Base-by-base conservation (phyloP, 768 basidiomycete genomes). In the Lactifluus hygrophoroides region DNA sequence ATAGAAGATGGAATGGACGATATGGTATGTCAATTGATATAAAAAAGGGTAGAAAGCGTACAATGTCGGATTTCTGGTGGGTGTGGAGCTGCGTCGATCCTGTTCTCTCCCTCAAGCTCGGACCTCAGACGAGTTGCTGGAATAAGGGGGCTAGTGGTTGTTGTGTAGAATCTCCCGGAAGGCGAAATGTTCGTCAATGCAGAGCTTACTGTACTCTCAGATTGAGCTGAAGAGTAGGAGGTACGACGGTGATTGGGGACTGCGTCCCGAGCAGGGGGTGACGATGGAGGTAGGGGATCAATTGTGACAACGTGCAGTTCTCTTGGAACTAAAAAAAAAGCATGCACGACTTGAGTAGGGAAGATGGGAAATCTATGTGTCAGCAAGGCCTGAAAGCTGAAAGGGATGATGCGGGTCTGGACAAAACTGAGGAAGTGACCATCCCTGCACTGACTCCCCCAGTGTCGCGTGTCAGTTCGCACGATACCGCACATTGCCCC, bases 241-340 rank as follows among this genome's bases (percentile, higher is more conserved):
- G 34, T 54, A 40, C 54, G 63, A 46, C 43, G 61, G 25, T 54
- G 53, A 62, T 50, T 54, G 28, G 63, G 63, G 63, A 64, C 63
- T 45, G 40, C 27, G 63, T 64, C 63, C 63, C 63, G 63, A 55
- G 63, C 28, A 54, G 63, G 56, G 61, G 63, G 53, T 56, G 63
- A 62, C 53, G 63, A 62, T 62, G 63, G 50, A 58, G 52, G 63
- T 64, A 62, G 57, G 43, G 63, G 61, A 64, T 64, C 63, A 64
- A 64, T 64, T 46, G 60, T 64, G 63, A 63, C 60, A 58, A 58
- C 63, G 63, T 64, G 63, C 63, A 42, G 48, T 27, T 58, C 56
- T 42, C 48, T 63, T 46, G 25, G 43, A 32, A 50, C 40, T 57
- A 61, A 55, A 51, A 57, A 56, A 50, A 37, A 51, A 40, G 63